phyloP scores from a whole-genome alignment of 768 basidiomycete genomes.

The Pleurotus cornucopiae region DNA sequence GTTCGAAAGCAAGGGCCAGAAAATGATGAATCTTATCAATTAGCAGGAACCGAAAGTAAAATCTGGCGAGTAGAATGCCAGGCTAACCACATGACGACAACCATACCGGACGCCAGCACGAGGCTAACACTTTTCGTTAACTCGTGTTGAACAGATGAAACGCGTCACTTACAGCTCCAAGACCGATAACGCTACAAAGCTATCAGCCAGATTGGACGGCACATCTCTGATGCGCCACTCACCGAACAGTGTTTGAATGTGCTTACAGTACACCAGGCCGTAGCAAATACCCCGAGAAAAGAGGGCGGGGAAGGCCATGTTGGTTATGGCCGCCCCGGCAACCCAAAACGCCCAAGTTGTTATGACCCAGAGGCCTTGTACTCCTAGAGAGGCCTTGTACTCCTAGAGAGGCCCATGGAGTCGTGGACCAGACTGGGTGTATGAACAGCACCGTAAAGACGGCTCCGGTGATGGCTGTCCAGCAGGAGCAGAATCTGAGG shows the following conservation, averaged over 20 bases:
- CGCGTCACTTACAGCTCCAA: conserved; percentile 42
- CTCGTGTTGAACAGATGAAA: conserved; percentile 5
- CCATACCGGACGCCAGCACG: conserved; percentile 43
- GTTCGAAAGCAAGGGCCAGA: background rate
- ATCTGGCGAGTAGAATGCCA: conserved; percentile 44
- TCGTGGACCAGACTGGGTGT: conserved; percentile 53
- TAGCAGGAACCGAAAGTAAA: conserved; percentile 8
- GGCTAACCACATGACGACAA: conserved; percentile 45
- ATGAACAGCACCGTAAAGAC: conserved; percentile 54
- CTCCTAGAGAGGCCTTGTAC: conserved; percentile 55
- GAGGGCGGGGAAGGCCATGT: conserved; percentile 42
- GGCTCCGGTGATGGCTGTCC: conserved; percentile 54
- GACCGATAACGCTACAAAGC: conserved; percentile 38
- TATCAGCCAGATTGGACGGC: conserved; percentile 1
- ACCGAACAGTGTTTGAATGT: conserved; percentile 55
- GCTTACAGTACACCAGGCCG: conserved; percentile 47
- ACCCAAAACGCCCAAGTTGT: conserved; percentile 61
- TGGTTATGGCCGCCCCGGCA: conserved; percentile 47
- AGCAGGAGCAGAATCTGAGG: conserved; percentile 52
- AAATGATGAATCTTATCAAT: background rate
- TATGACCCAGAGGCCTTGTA: conserved; percentile 56
- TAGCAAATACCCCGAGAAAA: conserved; percentile 38
- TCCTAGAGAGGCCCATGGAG: conserved; percentile 51
- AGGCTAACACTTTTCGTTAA: conserved; percentile 26
- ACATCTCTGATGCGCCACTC: conserved; percentile 11